Conservation (phyloP, 352 stramenopile species). For the Phytophthora ramorum region DNA sequence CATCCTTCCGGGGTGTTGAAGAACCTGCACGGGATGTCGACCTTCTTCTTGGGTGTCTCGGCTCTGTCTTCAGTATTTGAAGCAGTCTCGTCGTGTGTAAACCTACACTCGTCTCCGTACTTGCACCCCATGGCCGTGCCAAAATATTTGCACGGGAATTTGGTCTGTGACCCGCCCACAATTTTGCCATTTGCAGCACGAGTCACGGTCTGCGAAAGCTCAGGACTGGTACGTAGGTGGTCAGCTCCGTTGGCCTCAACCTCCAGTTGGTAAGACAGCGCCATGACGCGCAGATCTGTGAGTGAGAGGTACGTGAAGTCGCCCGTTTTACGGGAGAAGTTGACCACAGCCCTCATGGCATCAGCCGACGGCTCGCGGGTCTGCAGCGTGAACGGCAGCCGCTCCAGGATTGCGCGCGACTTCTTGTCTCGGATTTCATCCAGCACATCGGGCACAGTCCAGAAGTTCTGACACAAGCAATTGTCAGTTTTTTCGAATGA, state of each 20-base stretch:
- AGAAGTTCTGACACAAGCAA: slow-evolving; percentile 64
- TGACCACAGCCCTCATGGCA: slow-evolving; percentile 79
- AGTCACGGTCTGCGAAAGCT: slow-evolving; percentile 70
- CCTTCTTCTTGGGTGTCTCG: slow-evolving; percentile 53
- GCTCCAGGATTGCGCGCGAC: slow-evolving; percentile 70
- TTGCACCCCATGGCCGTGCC: slow-evolving; percentile 81
- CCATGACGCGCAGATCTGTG: slow-evolving; percentile 89
- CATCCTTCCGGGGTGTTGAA: slow-evolving; percentile 81
- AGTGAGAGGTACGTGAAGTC: slow-evolving; percentile 88
- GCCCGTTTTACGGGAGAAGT: slow-evolving; percentile 87
- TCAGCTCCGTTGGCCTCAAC: slow-evolving; percentile 70
- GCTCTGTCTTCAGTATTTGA: slow-evolving; percentile 17
- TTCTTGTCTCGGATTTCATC: slow-evolving; percentile 87
- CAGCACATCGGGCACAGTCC: slow-evolving; percentile 87
- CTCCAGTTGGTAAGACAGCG: slow-evolving; percentile 88
- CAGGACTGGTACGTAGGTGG: slow-evolving; percentile 77
- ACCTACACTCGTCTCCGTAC: slow-evolving; percentile 81
- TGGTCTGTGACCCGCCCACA: slow-evolving; percentile 51
- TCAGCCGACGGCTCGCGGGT: slow-evolving; percentile 84
- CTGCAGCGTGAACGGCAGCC: slow-evolving; percentile 77
- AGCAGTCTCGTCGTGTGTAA: slow-evolving; percentile 66
- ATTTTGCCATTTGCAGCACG: slow-evolving; percentile 75
- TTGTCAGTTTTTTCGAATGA: slow-evolving; percentile 12
- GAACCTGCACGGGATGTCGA: slow-evolving; percentile 78
- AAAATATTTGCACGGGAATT: slow-evolving; percentile 83